Conservation (phyloP, 176 grass and related monocot genomes). For the Aegilops umbellulata region DNA sequence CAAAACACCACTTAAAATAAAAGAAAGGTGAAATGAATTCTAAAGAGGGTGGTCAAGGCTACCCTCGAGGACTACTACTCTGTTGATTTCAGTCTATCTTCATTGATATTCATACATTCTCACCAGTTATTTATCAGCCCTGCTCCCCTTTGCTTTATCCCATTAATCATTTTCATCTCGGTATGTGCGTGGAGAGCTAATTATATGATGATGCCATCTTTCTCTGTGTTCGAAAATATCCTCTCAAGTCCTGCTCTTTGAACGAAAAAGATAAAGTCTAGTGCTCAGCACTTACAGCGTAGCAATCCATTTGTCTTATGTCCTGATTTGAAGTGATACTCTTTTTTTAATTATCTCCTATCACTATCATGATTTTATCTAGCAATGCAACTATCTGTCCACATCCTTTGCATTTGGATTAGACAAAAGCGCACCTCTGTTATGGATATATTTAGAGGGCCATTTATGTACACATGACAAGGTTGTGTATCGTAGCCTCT, state of each 20-base stretch:
- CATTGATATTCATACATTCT: slow-evolving; percentile 67
- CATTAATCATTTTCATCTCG: slow-evolving; percentile 48
- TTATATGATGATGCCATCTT: slow-evolving; percentile 50
- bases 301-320: slow-evolving; percentile 26
- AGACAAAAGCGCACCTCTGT: slow-evolving; percentile 27
- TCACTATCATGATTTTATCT: slow-evolving; percentile 27
- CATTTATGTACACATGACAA: slow-evolving; percentile 25
- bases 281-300: slow-evolving; percentile 27
- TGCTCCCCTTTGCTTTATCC: slow-evolving; percentile 41
- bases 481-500: not conserved
- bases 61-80: slow-evolving; percentile 53
- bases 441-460: slow-evolving; percentile 20
- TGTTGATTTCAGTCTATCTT: slow-evolving; percentile 55
- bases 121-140: slow-evolving; percentile 27
- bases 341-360: slow-evolving; percentile 27
- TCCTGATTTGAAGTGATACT: slow-evolving; percentile 31
- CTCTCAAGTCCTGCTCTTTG: slow-evolving; percentile 40
- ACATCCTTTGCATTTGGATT: slow-evolving; percentile 31
- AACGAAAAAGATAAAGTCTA: slow-evolving; percentile 50
- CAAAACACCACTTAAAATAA: slow-evolving; percentile 37
- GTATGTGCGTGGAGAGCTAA: slow-evolving; percentile 44
- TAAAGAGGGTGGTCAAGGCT: slow-evolving; percentile 72
- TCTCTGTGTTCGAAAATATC: slow-evolving; percentile 37
- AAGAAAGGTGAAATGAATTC: slow-evolving; percentile 39
- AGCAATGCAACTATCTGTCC: slow-evolving; percentile 7